These are phyloP conservation scores for Penicillium psychrofluorescens DNA, from an alignment of 495 filamentous ascomycete species.

Conservation along the genomic window DNA sequence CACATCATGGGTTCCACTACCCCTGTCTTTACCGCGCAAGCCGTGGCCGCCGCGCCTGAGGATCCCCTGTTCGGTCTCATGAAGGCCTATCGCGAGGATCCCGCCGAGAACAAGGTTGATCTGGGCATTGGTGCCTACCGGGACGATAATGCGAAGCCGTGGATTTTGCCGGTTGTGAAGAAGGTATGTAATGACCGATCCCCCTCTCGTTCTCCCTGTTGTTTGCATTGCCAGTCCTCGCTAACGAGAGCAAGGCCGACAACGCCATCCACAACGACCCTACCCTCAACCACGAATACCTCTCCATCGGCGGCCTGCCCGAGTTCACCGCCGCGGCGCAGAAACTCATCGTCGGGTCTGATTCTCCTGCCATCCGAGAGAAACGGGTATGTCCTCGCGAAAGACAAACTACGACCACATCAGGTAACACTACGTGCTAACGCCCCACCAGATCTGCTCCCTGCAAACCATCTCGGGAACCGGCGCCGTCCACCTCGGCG, in stretches of 20 bases:
- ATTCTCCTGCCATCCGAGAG: slow-evolving; percentile 75
- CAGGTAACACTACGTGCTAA: background rate
- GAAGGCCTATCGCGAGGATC: slow-evolving; percentile 79
- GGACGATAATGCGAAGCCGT: slow-evolving; percentile 94
- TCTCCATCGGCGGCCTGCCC: slow-evolving; percentile 84
- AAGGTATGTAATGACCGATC: slow-evolving; percentile 52
- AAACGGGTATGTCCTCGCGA: slow-evolving; percentile 53
- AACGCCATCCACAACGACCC: slow-evolving; percentile 81
- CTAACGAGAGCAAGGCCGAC: slow-evolving; percentile 60
- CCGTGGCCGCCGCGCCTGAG: slow-evolving; percentile 84
- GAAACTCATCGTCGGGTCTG: slow-evolving; percentile 75
- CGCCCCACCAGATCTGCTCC: slow-evolving; percentile 32
- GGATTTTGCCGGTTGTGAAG: slow-evolving; percentile 93
- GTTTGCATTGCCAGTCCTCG: slow-evolving; percentile 3
- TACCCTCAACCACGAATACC: slow-evolving; percentile 93
- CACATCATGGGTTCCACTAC: slow-evolving; percentile 43
- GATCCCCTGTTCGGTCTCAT: slow-evolving; percentile 94
- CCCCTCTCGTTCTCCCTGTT: background rate
- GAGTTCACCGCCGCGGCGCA: slow-evolving; percentile 82
- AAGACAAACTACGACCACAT: background rate
- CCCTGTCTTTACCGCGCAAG: slow-evolving; percentile 69
- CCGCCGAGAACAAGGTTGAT: slow-evolving; percentile 84
- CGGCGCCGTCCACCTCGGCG: slow-evolving; percentile 51
- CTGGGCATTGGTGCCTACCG: slow-evolving; percentile 94
- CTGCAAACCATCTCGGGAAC: slow-evolving; percentile 56